Evolutionary conservation across 345 rosid genomes (phyloP).

Genomic region (Salix exigua): DNA sequence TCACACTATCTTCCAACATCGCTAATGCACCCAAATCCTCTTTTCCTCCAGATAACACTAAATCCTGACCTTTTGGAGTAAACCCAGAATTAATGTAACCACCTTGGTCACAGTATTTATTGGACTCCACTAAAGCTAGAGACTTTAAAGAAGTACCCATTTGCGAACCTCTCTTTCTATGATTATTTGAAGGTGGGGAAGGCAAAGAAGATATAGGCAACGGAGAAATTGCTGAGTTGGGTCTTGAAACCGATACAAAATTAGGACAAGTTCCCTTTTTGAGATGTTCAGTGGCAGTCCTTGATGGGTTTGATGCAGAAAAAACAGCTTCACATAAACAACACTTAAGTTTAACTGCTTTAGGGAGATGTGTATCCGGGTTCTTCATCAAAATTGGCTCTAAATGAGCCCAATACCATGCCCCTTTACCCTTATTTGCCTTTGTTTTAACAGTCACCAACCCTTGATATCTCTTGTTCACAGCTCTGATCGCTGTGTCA

Average conservation of each 20-base stretch:
- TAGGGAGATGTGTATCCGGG: constrained; percentile 38
- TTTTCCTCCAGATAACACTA: constrained; percentile 51
- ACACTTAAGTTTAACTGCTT: constrained; percentile 54
- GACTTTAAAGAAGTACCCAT: constrained; percentile 26
- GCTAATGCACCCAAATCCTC: constrained; percentile 52
- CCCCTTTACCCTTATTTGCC: constrained; percentile 34
- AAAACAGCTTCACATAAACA: constrained; percentile 46
- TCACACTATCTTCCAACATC: constrained; percentile 54
- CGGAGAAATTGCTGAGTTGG: constrained; percentile 35
- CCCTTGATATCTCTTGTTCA: constrained; percentile 28
- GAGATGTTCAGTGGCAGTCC: constrained; percentile 57
- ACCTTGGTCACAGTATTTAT: constrained; percentile 20
- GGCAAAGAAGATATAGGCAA: constrained; percentile 45
- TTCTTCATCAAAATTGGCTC: constrained; percentile 25
- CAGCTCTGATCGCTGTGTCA: constrained; percentile 17
- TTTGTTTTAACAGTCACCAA: constrained; percentile 21
- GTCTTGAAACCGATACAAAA: constrained; percentile 30
- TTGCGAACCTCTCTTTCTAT: constrained; percentile 40
- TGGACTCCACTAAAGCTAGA: constrained; percentile 43
- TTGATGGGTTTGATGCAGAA: constrained; percentile 55
- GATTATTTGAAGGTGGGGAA: constrained; percentile 28
- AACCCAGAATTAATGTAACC: constrained; percentile 22
- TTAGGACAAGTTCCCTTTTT: constrained; percentile 54
- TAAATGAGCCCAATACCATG: constrained; percentile 36
- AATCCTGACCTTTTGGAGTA: constrained; percentile 31